Base-by-base conservation (phyloP, 192 early-diverging fungal species). In the Piromyces sp. region DNA sequence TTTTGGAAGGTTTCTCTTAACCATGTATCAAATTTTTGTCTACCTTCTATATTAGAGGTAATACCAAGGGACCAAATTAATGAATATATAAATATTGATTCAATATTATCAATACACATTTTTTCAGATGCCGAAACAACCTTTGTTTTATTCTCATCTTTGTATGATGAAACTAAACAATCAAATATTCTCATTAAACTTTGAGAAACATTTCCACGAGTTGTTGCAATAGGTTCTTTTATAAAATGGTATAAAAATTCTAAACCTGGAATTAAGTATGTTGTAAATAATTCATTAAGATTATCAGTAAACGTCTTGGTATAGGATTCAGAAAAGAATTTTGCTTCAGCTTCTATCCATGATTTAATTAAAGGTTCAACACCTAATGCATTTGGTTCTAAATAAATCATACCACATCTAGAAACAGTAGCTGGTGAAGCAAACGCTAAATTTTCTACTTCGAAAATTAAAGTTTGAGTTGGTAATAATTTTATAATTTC, bases 331-430 rank as follows among this genome's bases (percentile, higher is more conserved):
- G 83, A 30, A 29, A 88, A 86, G 30, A 81, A 79, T 28, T 85
- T 38, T 17, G 80, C 30, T 80, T 87, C 88, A 31, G 82, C 81
- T 79, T 88, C 87, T 80, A 90, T 78, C 90, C 90, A 91, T 13
- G 90, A 91, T n/a, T 86, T 86, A 29, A 91, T 82, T 5, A 89
- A 79, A 5, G 90, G 87, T 78, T 89, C 78, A 86, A 87, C 90
- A 36, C 90, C 90, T 19, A 91, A 80, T 11, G 88, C 84, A 30
- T 80, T 79, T 1, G 90, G 90, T 79, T 91, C 90, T 86, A 91
- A 87, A 81, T 87, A 91, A 83, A 91, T 91, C 90, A 91, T 91
- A 78, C 90, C 90, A 83, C 90, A 91, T n/a, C 90, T 83, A 86
- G 87, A 88, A 30, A 91, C 90, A 30, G 90, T 91, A n/a, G 90